Base-by-base conservation (phyloP, 1,284 basidiomycete genomes). In the Pseudozyma hubeiensis region DNA sequence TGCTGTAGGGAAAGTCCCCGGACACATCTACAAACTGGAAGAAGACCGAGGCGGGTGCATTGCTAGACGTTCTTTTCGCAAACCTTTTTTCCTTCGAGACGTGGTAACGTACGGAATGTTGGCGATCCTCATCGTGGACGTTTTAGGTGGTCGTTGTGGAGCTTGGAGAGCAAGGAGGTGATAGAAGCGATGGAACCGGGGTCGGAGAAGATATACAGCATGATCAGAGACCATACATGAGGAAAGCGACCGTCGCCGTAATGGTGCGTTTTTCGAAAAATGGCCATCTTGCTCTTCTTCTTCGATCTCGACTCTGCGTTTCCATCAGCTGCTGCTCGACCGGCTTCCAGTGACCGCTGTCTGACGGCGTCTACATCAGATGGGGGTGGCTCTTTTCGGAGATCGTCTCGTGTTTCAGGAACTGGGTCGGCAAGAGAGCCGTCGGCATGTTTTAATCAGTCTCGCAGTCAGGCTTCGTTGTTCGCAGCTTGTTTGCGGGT, bases 1-100 rank as follows among this genome's bases (percentile, higher is more conserved):
- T 56, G 72, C 72, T 75, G 72, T 70, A 75, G 72, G 72, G 72
- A 75, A 75, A 75, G 72, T 75, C 72, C 72, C 72, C 72, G 72
- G 72, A 75, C 72, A 74, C 71, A 74, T 69, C 71, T 68, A 7
- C 9, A 34, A 19, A 31, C 17, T 33, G 45, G 55, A 44, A 41
- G 53, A 14, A 49, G 35, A 30, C 37, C 29, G 7, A 17, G 41
- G 31, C 66, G 66, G 48, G 37, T 45, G 31, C 62, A 64, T 61
- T 8, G 67, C 67, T 64, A 70, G 65, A 48, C 35, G 2, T 14
- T 46, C 45, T 24, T 17, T 19, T 44, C 19, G 8, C 43, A 11
- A 14, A 24, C 13, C 14, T 31, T 29, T 34, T 19, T 30, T 35
- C 33, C 40, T 13, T 30, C 35, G 14, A 40, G 54, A 49, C 59